phyloP scores from a whole-genome alignment of 2,329 filamentous ascomycete species.

The Fonsecaea nubica region DNA sequence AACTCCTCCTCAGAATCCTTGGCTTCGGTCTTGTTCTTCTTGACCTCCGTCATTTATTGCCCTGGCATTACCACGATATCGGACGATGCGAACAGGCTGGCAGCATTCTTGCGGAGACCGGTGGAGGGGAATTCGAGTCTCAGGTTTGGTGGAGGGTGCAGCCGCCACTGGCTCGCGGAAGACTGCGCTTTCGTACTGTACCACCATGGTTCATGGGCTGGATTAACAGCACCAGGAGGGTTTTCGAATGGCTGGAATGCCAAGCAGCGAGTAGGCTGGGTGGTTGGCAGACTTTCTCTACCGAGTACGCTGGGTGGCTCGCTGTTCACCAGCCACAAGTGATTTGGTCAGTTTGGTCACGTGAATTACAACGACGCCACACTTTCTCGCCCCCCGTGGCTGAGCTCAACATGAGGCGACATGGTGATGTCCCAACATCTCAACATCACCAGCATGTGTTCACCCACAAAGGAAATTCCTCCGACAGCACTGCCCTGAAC shows the following conservation, averaged over 20 bases:
- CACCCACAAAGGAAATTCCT: neutral
- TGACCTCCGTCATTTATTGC: slow-evolving; percentile 1
- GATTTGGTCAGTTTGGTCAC: slow-evolving; percentile 4
- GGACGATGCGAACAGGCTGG: neutral
- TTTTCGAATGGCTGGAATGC: neutral
- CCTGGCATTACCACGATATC: neutral
- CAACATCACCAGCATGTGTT: neutral
- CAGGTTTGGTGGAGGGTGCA: neutral
- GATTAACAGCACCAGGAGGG: neutral
- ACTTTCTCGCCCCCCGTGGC: neutral
- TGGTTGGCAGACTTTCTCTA: neutral
- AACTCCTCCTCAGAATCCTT: slow-evolving; percentile 4
- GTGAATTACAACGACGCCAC: neutral
- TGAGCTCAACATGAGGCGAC: neutral
- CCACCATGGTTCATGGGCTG: neutral
- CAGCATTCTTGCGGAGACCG: neutral
- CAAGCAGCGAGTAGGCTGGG: neutral
- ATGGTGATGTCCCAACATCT: neutral
- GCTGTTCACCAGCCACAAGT: slow-evolving; percentile 1
- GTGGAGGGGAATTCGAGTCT: neutral
- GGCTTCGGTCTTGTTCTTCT: slow-evolving; percentile 13
- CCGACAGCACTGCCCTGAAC: neutral
- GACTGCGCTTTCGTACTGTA: neutral
- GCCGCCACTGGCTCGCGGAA: neutral
- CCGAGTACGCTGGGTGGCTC: neutral